Evolutionary conservation across 2,329 filamentous ascomycete species (phyloP).

Genomic region (Dactylellina cionopaga): DNA sequence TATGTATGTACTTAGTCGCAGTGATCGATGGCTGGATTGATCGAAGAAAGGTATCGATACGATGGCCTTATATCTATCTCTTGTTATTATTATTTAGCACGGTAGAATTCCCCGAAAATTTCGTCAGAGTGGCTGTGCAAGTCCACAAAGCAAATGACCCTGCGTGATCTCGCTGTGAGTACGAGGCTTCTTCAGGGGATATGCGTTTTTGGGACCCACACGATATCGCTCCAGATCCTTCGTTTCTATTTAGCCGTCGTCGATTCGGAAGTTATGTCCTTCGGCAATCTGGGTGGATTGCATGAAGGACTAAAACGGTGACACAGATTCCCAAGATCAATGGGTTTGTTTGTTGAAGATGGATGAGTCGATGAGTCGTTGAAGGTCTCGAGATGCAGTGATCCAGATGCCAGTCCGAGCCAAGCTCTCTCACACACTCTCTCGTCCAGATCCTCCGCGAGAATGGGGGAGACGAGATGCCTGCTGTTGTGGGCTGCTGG

Average conservation of each 20-base stretch:
- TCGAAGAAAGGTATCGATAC: constrained; percentile 13
- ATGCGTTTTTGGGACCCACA: constrained; percentile 6
- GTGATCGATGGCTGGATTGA: background rate
- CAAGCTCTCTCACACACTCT: too few species aligned
- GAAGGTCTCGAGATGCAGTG: background rate
- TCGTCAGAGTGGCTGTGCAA: background rate
- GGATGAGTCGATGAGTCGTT: background rate
- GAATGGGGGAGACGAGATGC: background rate
- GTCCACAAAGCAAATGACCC: background rate
- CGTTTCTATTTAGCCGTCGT: background rate
- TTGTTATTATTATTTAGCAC: background rate
- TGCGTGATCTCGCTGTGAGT: constrained; percentile 18
- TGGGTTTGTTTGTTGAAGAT: background rate
- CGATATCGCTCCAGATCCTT: constrained; percentile 7
- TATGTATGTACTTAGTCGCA: background rate
- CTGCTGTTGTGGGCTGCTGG: background rate
- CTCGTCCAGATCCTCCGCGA: background rate
- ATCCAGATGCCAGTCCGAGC: too few species aligned
- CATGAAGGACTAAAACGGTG: too few species aligned
- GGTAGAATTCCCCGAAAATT: background rate
- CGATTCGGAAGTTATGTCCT: constrained; percentile 21
- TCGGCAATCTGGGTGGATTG: background rate
- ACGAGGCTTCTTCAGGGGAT: background rate
- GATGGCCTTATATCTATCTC: background rate
- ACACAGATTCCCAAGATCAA: background rate